Evolutionary conservation across 2,329 filamentous ascomycete genomes (phyloP).

Genomic region (Beauveria sp.): DNA sequence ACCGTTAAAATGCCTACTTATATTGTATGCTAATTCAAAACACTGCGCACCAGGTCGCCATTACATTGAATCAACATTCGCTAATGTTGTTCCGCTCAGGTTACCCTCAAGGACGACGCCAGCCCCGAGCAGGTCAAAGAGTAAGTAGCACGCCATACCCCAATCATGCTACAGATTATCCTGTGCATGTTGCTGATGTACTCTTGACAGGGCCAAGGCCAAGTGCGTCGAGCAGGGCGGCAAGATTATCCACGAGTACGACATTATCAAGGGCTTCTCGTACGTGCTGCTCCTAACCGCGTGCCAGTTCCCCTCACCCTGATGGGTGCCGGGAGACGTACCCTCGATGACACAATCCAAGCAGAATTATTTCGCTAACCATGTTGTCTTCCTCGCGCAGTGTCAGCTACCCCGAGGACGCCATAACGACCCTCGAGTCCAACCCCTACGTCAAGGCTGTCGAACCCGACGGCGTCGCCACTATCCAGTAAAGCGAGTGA

Average conservation of each 20-base stretch:
- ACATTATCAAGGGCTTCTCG: constrained; percentile 87
- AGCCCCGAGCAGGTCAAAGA: constrained; percentile 58
- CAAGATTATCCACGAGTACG: constrained; percentile 77
- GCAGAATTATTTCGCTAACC: neutral
- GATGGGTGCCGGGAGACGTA: neutral
- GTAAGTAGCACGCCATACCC: constrained; percentile 36
- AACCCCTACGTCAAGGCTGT: constrained; percentile 67
- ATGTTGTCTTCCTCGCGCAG: constrained; percentile 34
- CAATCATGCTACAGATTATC: neutral
- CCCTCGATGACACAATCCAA: neutral
- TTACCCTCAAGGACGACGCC: constrained; percentile 70
- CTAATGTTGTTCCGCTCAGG: constrained; percentile 38
- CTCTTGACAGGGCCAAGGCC: constrained; percentile 61
- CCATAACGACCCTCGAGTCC: constrained; percentile 55
- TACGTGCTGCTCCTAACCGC: constrained; percentile 41
- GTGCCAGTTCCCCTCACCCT: neutral
- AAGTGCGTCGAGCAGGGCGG: constrained; percentile 68
- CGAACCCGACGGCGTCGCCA: constrained; percentile 65
- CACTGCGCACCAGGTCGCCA: neutral
- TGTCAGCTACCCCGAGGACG: constrained; percentile 63
- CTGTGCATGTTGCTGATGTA: neutral
- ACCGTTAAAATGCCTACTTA: constrained; percentile 44
- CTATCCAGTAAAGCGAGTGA: constrained; percentile 54
- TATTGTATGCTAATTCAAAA: constrained; percentile 35
- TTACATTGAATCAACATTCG: neutral